Base-by-base conservation (phyloP, 2,329 filamentous ascomycete species). In the Dissoconium aciculare region DNA sequence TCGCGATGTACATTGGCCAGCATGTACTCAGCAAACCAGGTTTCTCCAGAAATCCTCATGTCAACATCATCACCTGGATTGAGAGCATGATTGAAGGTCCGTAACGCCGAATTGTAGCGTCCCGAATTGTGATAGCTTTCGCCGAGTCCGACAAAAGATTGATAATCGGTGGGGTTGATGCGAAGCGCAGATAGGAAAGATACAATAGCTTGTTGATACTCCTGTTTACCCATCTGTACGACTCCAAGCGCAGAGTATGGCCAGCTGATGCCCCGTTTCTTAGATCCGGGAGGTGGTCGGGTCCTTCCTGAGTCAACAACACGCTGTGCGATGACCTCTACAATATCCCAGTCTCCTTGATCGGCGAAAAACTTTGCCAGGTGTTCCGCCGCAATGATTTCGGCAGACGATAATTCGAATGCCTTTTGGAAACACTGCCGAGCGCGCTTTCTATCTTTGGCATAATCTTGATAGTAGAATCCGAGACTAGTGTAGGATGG, bases 1-100 rank as follows among this genome's bases (percentile, higher is more conserved):
- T 95, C 87, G 32, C 85, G 74, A 53, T 84, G 83, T 32, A 98
- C 81, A 47, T 98, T 95, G 24, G 83, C 85, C 37, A 95, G 70
- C 77, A 98, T 91, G 54, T 94, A 94, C 50, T 82, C 82, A 5
- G 85, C 85, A 52, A 94, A 98, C 89, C 89, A 98, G 6, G 71
- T 78, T 43, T 91, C 79, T 0, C 69, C 73, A 12, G 62, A 51
- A 17, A 71, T 63, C 27, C 68, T 55, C 48, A 66, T 49, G n/a
- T 63, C 54, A 0, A 68, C 54, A 1, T 66, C 63, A 15, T 70
- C 64, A 39, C 87, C 80, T 4, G 93, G 64, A 32, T 69, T 70
- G 49, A 87, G 76, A 0, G 87, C 89, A 48, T 92, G 79, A 17
- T 80, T 64, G 42, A 95, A 89, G 1, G 89, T 84, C 49, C 89